Evolutionary conservation across 2,329 filamentous ascomycete genomes (phyloP).

Genomic region (Botrytis galanthina): DNA sequence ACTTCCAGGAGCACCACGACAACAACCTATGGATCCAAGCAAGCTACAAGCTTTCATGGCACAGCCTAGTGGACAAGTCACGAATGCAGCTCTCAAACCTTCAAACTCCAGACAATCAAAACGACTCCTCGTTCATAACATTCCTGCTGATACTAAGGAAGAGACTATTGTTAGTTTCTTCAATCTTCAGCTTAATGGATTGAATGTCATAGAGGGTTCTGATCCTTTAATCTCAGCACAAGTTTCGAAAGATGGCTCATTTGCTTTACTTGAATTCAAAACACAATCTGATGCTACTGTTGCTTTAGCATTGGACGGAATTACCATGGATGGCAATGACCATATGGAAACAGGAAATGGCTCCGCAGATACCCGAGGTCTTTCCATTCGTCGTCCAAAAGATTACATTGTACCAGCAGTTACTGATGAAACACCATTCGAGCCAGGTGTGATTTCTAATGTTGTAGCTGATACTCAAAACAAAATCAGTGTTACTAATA

Average conservation of each 20-base stretch:
- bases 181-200: conserved; percentile 93
- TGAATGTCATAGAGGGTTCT: conserved; percentile 81
- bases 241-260: conserved; percentile 73
- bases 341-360: conserved; percentile 47
- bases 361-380: conserved; percentile 52
- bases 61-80: conserved; percentile 68
- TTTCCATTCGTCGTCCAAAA: conserved; percentile 83
- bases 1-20: conserved; percentile 87
- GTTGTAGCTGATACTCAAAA: conserved; percentile 88
- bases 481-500: conserved; percentile 90
- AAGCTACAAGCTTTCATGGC: conserved; percentile 96
- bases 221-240: conserved; percentile 86
- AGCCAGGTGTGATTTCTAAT: conserved; percentile 74
- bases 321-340: conserved; percentile 77
- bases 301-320: conserved; percentile 84
- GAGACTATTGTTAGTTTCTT: conserved; percentile 81
- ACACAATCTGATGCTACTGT: conserved; percentile 84
- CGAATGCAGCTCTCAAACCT: conserved; percentile 78
- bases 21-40: conserved; percentile 91
- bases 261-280: conserved; percentile 90
- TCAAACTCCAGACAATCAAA: conserved; percentile 93
- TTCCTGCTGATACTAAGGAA: conserved; percentile 71
- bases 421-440: conserved; percentile 68
- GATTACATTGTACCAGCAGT: conserved; percentile 92
- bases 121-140: conserved; percentile 82